Conservation (phyloP, 345 rosid genomes). For the Syzygium grande region DNA sequence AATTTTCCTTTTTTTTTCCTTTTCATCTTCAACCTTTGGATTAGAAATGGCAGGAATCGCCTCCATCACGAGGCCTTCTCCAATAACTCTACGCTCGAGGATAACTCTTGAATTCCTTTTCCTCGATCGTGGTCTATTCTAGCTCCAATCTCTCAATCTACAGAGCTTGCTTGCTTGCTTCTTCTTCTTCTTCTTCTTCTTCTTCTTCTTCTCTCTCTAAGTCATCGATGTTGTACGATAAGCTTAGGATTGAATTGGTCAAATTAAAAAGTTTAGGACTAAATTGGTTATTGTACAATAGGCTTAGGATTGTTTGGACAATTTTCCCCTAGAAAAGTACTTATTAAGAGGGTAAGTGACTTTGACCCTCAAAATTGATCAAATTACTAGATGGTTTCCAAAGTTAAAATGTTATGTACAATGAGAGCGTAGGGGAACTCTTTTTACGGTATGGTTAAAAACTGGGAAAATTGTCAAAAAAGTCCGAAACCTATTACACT, state of each 20-base stretch:
- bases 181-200: background rate
- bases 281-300: no score
- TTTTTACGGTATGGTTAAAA: background rate
- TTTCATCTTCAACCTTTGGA: background rate
- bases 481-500: no score
- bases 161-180: background rate
- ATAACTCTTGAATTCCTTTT: background rate
- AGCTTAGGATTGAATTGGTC: rapidly evolving
- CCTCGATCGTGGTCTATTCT: background rate
- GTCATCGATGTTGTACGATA: background rate
- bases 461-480: no score
- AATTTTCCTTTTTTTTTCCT: background rate
- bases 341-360: background rate
- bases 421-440: background rate
- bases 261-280: rapidly evolving
- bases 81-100: background rate
- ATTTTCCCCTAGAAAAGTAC: background rate
- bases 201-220: background rate
- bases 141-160: background rate
- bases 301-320: no score
- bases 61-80: background rate
- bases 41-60: background rate
- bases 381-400: no score
- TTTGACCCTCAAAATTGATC: background rate
- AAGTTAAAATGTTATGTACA: background rate